Conservation (phyloP, 2,329 filamentous ascomycete genomes). For the Lecanicillium sp. region DNA sequence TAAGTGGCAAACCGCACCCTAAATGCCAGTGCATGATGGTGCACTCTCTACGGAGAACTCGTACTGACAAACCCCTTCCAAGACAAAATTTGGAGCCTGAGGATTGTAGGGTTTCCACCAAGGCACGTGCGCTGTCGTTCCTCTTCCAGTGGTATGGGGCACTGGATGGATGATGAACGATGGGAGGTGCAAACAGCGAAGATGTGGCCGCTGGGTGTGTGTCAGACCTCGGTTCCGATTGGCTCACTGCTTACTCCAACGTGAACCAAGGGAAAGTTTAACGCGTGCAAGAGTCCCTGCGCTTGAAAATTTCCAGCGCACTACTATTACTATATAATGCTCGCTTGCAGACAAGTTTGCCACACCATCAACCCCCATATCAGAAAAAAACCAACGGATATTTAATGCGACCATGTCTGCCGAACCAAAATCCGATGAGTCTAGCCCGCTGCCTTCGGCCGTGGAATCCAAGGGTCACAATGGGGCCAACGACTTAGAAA, state of each 20-base stretch:
- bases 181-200: too few relatives aligned
- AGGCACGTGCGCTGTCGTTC: not conserved
- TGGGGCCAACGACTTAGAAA: not conserved
- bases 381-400: not conserved
- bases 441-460: not conserved
- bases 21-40: too few relatives aligned
- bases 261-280: not conserved
- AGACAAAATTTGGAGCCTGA: too few relatives aligned
- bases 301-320: conserved; percentile 1
- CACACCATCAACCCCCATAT: too few relatives aligned
- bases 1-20: too few relatives aligned
- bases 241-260: not conserved
- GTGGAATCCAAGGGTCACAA: not conserved
- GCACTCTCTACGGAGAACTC: too few relatives aligned
- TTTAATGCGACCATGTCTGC: conserved; percentile 13
- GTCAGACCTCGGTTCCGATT: conserved; percentile 2
- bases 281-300: not conserved
- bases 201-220: not conserved
- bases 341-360: too few relatives aligned
- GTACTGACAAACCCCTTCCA: too few relatives aligned
- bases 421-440: conserved; percentile 6
- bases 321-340: not conserved
- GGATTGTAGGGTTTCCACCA: too few relatives aligned
- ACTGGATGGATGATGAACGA: too few relatives aligned
- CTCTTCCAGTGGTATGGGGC: not conserved